Evolutionary conservation across 1,139 yeast species (phyloP).

Genomic region (Arxiozyma slooffiae): DNA sequence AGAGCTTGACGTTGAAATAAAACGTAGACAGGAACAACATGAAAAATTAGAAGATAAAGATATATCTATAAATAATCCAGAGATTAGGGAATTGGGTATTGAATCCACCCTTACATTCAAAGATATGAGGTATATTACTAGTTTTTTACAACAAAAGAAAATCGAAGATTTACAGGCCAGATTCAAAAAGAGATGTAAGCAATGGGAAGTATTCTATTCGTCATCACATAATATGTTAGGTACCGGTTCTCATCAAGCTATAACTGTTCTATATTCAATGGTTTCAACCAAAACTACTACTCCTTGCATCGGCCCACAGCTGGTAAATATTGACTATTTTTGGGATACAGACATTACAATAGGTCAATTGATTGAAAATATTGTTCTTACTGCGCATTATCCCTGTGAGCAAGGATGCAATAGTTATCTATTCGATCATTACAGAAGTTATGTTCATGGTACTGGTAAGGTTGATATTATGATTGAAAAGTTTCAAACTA

Average conservation of each 20-base stretch:
- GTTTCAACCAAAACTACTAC: slow-evolving; percentile 79
- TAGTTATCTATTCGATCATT: slow-evolving; percentile 60
- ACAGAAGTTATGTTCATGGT: slow-evolving; percentile 83
- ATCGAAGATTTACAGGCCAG: slow-evolving; percentile 31
- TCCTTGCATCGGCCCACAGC: slow-evolving; percentile 86
- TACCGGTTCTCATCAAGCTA: slow-evolving; percentile 66
- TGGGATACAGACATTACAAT: slow-evolving; percentile 85
- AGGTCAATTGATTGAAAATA: slow-evolving; percentile 79
- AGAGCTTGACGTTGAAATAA: slow-evolving; percentile 41
- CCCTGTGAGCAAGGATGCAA: slow-evolving; percentile 80
- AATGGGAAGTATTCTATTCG: slow-evolving; percentile 54
- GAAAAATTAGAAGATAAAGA: slow-evolving; percentile 23
- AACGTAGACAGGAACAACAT: slow-evolving; percentile 30
- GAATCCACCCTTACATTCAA: slow-evolving; percentile 24
- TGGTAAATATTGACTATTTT: slow-evolving; percentile 73
- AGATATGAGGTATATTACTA: slow-evolving; percentile 27
- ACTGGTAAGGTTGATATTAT: slow-evolving; percentile 70
- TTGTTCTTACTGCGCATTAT: slow-evolving; percentile 56
- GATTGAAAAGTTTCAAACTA: slow-evolving; percentile 50
- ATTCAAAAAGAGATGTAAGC: slow-evolving; percentile 37
- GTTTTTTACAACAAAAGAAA: slow-evolving; percentile 32
- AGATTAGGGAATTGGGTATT: slow-evolving; percentile 15
- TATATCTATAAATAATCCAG: slow-evolving; percentile 13
- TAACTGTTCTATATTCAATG: slow-evolving; percentile 68
- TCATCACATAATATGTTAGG: slow-evolving; percentile 45